Base-by-base conservation (phyloP, 768 basidiomycete genomes). In the Rubroboletus satanas region DNA sequence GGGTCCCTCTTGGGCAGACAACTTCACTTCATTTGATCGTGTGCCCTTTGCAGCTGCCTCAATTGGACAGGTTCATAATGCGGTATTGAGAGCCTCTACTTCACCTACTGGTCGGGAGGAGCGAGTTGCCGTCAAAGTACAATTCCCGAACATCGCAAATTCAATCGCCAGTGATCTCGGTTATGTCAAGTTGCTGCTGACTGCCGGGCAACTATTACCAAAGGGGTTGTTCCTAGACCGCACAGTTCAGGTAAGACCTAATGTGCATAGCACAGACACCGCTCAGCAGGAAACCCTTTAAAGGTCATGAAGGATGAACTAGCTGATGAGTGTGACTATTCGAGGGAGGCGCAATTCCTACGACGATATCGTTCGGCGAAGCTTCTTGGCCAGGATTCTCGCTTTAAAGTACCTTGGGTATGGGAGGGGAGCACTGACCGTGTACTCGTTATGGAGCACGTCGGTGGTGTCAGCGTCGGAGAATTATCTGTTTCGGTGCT, bases 41-140 rank as follows among this genome's bases (percentile, higher is more conserved):
- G 77, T 93, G 2, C 96, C 96, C 0, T 93, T 97, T 61, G 95
- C 95, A 2, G 90, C 94, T 0, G 96, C 96, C 0, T 98, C 96
- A 2, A 98, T 99, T 33, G 97, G 97, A 0, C 96, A 99, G 69
- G 96, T 98, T 1, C 96, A 99, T 64, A 73, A 66, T 0, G 96
- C 90, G 0, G 74, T 81, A 3, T 78, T 98, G 11, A 69, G 79
- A 0, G 70, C 83, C 0, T 60, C 71, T 14, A 67, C 71, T 26
- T 82, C 82, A 4, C 81, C 84, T 3, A 85, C 83, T 7, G 79
- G 80, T 17, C 69, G 61, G 41, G 75, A 79, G 1, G 83, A 79
- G 55, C 76, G 71, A 5, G 87, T 90, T 28, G 90, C 90, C 0
- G 83, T 90, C 6, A 98, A 99, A 70, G 80, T 98, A 18, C 97